Evolutionary conservation across 164 flowering plant species (phyloP).

Genomic region (Magnolia changhungtana): DNA sequence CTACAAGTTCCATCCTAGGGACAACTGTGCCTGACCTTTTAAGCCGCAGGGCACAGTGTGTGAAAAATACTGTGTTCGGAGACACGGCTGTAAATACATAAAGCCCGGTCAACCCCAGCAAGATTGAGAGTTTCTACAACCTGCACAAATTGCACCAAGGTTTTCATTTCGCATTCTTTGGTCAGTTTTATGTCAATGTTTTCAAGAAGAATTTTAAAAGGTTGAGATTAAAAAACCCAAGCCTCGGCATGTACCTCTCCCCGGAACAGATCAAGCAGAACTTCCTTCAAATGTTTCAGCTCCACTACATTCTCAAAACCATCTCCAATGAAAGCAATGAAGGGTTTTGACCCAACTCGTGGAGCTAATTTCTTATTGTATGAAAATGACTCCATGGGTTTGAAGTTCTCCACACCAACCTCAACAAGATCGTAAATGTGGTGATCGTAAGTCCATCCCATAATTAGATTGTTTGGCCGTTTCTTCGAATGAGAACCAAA

Average conservation of each 20-base stretch:
- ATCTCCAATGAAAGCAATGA: constrained; percentile 81
- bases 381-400: constrained; percentile 50
- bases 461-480: constrained; percentile 79
- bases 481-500: constrained; percentile 90
- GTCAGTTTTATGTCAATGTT: background rate
- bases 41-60: constrained; percentile 81
- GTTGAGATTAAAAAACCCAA: background rate
- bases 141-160: constrained; percentile 35
- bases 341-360: constrained; percentile 72
- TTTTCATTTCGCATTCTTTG: background rate
- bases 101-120: constrained; percentile 76
- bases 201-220: background rate
- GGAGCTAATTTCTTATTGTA: constrained; percentile 82
- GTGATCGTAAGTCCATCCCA: constrained; percentile 83
- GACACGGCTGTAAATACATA: constrained; percentile 79
- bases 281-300: constrained; percentile 89
- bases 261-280: constrained; percentile 71
- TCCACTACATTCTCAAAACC: constrained; percentile 79
- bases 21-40: constrained; percentile 83
- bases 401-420: constrained; percentile 88
- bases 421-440: constrained; percentile 95
- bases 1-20: constrained; percentile 87
- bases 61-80: constrained; percentile 57
- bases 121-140: constrained; percentile 79
- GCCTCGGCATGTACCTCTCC: constrained; percentile 63